Conservation (phyloP, 371 early-diverging fungal species). For the Mortierella sp. region DNA sequence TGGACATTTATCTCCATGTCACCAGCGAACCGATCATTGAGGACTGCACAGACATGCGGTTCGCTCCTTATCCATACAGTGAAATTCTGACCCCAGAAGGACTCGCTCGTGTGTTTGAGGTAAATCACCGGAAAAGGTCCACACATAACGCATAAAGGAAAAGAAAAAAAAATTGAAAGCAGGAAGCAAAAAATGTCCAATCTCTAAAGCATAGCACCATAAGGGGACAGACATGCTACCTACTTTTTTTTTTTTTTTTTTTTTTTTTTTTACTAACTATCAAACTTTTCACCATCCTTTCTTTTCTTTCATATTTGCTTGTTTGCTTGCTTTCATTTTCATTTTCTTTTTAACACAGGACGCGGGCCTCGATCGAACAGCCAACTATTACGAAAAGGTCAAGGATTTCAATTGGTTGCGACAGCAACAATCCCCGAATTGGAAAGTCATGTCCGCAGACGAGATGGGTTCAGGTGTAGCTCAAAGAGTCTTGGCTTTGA, state of each 20-base stretch:
- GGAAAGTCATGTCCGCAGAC: constrained; percentile 50
- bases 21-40: constrained; percentile 87
- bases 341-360: constrained; percentile 15
- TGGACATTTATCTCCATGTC: constrained; percentile 72
- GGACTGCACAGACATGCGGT: constrained; percentile 67
- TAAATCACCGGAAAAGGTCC: constrained; percentile 1
- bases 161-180: too few species aligned
- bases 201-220: too few species aligned
- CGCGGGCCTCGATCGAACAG: constrained; percentile 26
- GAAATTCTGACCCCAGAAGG: constrained; percentile 29
- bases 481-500: constrained; percentile 10
- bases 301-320: background rate
- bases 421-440: constrained; percentile 76
- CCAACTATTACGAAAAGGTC: constrained; percentile 62
- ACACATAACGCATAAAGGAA: too few species aligned
- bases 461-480: constrained; percentile 6
- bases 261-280: background rate
- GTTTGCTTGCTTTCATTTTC: background rate
- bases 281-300: constrained; percentile 5
- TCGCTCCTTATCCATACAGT: constrained; percentile 61
- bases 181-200: too few species aligned
- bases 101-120: constrained; percentile 34
- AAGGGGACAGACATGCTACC: too few species aligned
- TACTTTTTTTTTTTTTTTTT: background rate
- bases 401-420: constrained; percentile 87